A percentile compares a stretch with the other conserved stretches of the same genome.
Conservation (phyloP, 768 basidiomycete genomes). For the Xerocomus potaroensis region DNA sequence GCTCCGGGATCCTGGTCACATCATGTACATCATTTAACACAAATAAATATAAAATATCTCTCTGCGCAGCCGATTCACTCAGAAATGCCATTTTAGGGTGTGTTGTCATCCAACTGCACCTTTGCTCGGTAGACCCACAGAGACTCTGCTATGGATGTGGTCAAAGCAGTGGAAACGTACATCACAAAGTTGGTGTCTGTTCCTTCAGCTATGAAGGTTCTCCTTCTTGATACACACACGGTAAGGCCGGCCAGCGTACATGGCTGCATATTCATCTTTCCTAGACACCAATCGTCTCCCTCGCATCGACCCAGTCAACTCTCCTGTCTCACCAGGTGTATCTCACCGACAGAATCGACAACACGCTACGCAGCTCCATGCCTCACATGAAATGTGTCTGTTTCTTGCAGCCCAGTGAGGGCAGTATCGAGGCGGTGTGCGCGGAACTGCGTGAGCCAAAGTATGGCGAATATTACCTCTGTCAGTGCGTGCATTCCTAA, state of each 20-base stretch:
- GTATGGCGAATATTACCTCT: constrained; percentile 98
- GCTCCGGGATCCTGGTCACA: too few species aligned
- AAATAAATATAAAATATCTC: too few species aligned
- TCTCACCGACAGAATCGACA: constrained; percentile 96
- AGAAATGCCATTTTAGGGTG: too few species aligned
- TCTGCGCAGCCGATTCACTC: too few species aligned
- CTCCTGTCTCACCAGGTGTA: constrained; percentile 95
- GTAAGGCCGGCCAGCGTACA: constrained; percentile 41
- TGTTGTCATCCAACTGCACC: too few species aligned
- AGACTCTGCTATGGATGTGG: constrained; percentile 94
- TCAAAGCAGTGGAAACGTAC: constrained; percentile 94
- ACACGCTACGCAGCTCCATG: constrained; percentile 85
- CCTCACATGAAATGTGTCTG: constrained; percentile 97
- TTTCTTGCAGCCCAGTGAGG: constrained; percentile 79
- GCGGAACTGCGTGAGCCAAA: constrained; percentile 84
- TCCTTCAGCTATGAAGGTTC: constrained; percentile 90
- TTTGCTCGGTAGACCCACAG: not conserved
- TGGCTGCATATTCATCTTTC: not conserved
- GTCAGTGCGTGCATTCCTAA: constrained; percentile 80
- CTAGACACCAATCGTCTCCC: constrained; percentile 92
- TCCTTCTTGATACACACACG: constrained; percentile 91
- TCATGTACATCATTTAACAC: too few species aligned
- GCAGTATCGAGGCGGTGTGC: constrained; percentile 79
- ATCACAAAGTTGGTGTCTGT: constrained; percentile 83
- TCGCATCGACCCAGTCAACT: constrained; percentile 91